phyloP scores from a whole-genome alignment of 768 basidiomycete species.

The Trichaptum fuscoviolaceum region DNA sequence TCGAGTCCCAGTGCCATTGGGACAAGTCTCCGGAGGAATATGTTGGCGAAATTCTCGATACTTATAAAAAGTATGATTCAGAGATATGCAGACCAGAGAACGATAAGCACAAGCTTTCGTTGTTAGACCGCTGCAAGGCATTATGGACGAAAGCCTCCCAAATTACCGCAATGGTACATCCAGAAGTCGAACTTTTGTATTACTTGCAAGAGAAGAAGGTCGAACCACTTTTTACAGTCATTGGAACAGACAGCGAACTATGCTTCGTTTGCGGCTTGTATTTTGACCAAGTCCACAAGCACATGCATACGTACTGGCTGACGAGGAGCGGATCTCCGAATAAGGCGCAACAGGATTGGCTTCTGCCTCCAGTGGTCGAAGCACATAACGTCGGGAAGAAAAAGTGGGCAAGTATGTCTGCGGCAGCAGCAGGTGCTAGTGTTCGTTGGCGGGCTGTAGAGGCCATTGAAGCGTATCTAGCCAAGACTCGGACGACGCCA shows the following conservation, averaged over 20 bases:
- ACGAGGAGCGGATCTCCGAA: neutral
- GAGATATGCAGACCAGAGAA: too few species aligned
- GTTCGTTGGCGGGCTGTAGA: too few species aligned
- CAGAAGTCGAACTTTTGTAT: neutral
- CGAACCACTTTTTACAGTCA: neutral
- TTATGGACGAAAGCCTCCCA: neutral
- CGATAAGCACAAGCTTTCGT: neutral
- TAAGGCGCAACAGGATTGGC: neutral
- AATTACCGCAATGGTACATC: neutral
- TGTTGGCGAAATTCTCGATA: too few species aligned
- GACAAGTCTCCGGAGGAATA: too few species aligned
- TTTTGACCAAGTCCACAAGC: neutral
- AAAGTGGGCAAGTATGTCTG: neutral
- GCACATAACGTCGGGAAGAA: neutral
- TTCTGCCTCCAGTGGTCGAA: neutral
- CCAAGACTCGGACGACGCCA: too few species aligned
- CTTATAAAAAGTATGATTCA: too few species aligned
- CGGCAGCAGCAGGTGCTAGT: too few species aligned
- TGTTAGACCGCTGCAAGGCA: neutral
- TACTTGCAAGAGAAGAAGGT: neutral
- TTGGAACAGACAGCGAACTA: neutral
- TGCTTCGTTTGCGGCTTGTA: neutral
- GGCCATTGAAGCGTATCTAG: too few species aligned
- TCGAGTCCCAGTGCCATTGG: too few species aligned
- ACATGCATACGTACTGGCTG: neutral